Evolutionary conservation across 2,329 filamentous ascomycete species (phyloP).

Genomic region (Aspergillus sp.): DNA sequence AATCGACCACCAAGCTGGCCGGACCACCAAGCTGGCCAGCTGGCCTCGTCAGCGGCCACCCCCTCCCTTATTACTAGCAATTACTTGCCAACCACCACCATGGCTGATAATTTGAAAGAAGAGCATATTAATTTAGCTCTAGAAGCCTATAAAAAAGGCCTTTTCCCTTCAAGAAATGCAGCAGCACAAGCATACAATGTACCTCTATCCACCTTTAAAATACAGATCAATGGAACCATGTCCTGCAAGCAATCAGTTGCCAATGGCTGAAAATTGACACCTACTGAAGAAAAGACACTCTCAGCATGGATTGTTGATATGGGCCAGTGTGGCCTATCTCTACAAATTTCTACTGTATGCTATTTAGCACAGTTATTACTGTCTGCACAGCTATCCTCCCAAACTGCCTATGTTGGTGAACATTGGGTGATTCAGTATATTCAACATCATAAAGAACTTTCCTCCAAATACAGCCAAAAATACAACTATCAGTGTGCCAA

Average conservation of each 20-base stretch:
- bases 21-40: neutral
- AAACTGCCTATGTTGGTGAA: neutral
- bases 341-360: neutral
- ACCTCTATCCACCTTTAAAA: neutral
- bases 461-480: neutral
- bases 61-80: neutral
- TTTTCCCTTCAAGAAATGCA: neutral
- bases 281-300: neutral
- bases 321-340: neutral
- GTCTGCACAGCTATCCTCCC: neutral
- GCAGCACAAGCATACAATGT: neutral
- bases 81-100: neutral
- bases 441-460: neutral
- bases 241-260: neutral
- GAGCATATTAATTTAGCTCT: neutral
- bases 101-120: neutral
- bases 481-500: neutral
- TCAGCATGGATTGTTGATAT: neutral
- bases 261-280: neutral
- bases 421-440: neutral
- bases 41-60: neutral
- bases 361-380: neutral
- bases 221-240: neutral
- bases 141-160: neutral
- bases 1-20: too few species aligned